Evolutionary conservation across 1,284 basidiomycete species (phyloP), one percentile per base, ranked within the genome.

Genomic region (Phellinidium pouzarii): DNA sequence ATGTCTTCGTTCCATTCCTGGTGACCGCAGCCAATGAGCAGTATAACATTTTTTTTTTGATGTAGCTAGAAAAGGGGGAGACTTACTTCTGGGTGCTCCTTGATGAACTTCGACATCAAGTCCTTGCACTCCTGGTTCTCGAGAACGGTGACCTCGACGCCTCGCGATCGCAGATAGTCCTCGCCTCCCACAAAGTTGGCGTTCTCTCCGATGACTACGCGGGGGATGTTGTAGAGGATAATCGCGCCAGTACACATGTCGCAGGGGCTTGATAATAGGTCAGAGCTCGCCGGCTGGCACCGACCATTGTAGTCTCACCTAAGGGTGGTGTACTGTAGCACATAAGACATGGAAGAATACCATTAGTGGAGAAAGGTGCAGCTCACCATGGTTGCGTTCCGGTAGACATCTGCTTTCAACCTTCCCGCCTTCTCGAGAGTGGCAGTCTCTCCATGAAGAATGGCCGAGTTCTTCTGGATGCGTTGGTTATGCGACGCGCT

Each of bases 231-330:
- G 65, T 80, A 82, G 3, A 82, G 67, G 20, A 81, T 58, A 34
- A 79, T 76, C 1, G 81, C 76, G 9, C 79, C 80, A 1, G 77
- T 73, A 58, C 82, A 83, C 80, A 82, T 82, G 54, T 66, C 73
- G 56, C 82, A 82, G 1, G 81, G 82, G 52, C 77, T 79, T 47
- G 19, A 54, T n/a, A 17, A 51, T 7, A 20, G 19, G 7, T 40
- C 19, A 40, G 37, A n/a, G 14, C 19, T 20, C 19, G 19, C 8
- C 7, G 3, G 19, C 14, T 3, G 37, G 8, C n/a, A 40, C 11
- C 14, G 14, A n/a, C n/a, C 19, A 29, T 36, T 19, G 25, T 26
- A 9, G 14, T 27, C 59, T 31, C 49, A 75, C 77, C 77, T 79
- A 44, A 80, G 59, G 0, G 79, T 80, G 27, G 78, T 80, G 54